A percentile compares a stretch with the other conserved stretches of the same genome.
Conservation (phyloP, 1,284 basidiomycete species). For the Moesziomyces antarcticus region DNA sequence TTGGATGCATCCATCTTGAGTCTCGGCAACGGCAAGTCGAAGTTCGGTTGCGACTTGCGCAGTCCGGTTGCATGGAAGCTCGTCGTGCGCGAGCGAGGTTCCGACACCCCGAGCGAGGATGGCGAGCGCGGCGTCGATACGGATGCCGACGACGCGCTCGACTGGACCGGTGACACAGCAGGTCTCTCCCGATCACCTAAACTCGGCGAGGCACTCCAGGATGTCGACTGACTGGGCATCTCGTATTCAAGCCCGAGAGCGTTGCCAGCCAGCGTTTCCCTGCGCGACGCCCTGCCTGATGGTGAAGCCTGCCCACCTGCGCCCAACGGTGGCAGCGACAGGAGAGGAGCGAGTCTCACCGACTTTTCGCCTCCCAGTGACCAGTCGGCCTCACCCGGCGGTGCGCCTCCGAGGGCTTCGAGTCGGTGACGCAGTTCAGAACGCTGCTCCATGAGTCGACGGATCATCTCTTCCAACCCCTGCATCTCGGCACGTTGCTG, state of each 20-base stretch:
- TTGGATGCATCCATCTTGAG: not conserved
- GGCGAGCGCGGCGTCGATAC: constrained; percentile 10
- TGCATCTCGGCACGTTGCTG: constrained; percentile 1
- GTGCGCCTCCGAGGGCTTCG: constrained; percentile 1
- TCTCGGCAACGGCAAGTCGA: not conserved
- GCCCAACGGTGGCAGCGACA: not conserved
- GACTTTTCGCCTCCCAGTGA: not conserved
- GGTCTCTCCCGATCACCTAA: not conserved
- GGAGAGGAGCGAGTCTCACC: not conserved
- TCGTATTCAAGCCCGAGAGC: not conserved
- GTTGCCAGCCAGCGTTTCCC: not conserved
- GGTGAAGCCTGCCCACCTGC: not conserved
- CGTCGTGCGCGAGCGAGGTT: not conserved
- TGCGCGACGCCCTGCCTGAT: not conserved
- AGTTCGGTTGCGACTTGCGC: not conserved
- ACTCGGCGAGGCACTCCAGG: not conserved
- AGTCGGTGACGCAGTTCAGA: constrained; percentile 11
- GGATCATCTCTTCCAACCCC: constrained; percentile 26
- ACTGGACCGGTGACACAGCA: not conserved
- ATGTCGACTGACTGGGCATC: not conserved
- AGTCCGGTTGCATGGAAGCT: not conserved
- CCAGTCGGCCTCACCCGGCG: not conserved
- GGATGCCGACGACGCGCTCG: constrained; percentile 1
- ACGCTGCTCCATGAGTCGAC: constrained; percentile 18
- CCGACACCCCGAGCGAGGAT: constrained; percentile 3